phyloP scores from a whole-genome alignment of 352 stramenopile species.

The Phytophthora sp. region DNA sequence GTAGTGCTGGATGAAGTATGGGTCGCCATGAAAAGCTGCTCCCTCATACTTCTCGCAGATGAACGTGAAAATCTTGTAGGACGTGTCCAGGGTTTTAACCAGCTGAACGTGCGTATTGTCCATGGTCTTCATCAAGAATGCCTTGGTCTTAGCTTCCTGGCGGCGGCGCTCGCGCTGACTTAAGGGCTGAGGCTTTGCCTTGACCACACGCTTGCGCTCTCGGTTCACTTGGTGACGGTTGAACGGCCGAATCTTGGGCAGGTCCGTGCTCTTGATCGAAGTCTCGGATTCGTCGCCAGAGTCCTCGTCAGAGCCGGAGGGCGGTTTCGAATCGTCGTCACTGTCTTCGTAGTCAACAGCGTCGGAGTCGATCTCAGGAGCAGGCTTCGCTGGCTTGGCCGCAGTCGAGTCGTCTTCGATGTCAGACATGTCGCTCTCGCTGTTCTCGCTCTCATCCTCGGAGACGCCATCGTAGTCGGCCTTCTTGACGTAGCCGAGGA shows the following conservation, averaged over 20 bases:
- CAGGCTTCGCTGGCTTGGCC: not conserved
- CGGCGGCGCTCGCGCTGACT: not conserved
- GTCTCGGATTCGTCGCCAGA: not conserved
- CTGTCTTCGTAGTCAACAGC: not conserved
- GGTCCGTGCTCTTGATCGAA: not conserved
- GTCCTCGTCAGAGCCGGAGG: not conserved
- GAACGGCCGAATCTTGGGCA: not conserved
- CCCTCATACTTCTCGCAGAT: conserved; percentile 6
- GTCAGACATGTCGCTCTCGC: not conserved
- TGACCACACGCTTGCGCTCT: not conserved
- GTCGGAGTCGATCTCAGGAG: not conserved
- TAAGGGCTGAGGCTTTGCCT: not conserved
- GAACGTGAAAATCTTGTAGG: not conserved
- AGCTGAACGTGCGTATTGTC: not conserved
- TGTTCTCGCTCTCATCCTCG: not conserved
- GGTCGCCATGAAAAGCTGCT: not conserved
- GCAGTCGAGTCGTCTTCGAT: not conserved
- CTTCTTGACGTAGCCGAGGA: not conserved
- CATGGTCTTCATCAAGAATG: conserved; percentile 7
- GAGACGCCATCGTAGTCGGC: not conserved
- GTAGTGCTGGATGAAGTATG: conserved; percentile 1
- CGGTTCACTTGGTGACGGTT: not conserved
- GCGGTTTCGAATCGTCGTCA: not conserved
- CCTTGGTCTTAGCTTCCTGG: not conserved
- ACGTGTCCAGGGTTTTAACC: not conserved